Evolutionary conservation across 1,284 basidiomycete species (phyloP).

Genomic region (Meripilus lineatus): DNA sequence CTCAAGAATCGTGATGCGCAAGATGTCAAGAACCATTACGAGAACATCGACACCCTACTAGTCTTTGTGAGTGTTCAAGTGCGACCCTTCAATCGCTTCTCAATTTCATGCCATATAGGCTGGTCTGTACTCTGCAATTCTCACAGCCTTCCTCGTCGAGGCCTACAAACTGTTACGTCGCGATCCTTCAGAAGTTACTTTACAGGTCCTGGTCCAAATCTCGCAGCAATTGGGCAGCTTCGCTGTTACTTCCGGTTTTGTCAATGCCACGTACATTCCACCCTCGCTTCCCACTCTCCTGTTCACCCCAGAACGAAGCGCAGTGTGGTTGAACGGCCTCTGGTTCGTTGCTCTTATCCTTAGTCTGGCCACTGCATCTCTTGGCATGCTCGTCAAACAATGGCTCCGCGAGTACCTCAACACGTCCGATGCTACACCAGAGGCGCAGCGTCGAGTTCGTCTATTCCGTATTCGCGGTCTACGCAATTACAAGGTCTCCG

Average conservation of each 20-base stretch:
- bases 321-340: slow-evolving; percentile 10
- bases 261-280: neutral
- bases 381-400: slow-evolving; percentile 11
- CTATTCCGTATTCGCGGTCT: slow-evolving; percentile 34
- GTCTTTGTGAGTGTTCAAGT: neutral
- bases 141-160: slow-evolving; percentile 21
- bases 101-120: slow-evolving; percentile 12
- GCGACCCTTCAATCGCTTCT: neutral
- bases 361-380: slow-evolving; percentile 20
- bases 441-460: slow-evolving; percentile 33
- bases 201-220: slow-evolving; percentile 1
- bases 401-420: slow-evolving; percentile 23
- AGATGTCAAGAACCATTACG: neutral
- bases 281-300: neutral
- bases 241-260: neutral
- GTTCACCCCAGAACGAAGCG: neutral
- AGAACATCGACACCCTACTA: neutral
- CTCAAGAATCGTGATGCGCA: too few relatives aligned
- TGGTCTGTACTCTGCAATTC: slow-evolving; percentile 19
- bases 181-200: neutral
- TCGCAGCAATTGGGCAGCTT: slow-evolving; percentile 1
- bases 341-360: slow-evolving; percentile 30
- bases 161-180: slow-evolving; percentile 15
- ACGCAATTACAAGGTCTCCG: slow-evolving; percentile 29
- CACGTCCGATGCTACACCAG: slow-evolving; percentile 28